Conservation (phyloP, 2,329 filamentous ascomycete genomes). For the Xylaria sp. region DNA sequence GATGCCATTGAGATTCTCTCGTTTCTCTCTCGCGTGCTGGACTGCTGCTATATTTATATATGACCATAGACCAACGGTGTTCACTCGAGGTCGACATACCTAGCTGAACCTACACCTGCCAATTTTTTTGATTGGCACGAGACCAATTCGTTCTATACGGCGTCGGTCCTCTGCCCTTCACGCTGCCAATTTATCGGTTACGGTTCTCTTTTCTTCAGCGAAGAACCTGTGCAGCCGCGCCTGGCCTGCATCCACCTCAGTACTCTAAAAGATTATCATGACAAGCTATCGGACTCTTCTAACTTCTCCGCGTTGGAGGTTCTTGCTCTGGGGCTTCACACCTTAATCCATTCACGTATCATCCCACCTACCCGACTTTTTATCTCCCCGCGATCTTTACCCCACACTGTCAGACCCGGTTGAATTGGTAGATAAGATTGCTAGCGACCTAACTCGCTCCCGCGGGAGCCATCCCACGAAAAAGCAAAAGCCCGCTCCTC, state of each 20-base stretch:
- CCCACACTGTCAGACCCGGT: constrained; percentile 47
- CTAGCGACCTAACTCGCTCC: constrained; percentile 44
- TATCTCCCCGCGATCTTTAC: constrained; percentile 49
- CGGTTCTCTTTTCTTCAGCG: constrained; percentile 38
- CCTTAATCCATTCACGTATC: constrained; percentile 51
- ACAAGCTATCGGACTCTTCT: constrained; percentile 56
- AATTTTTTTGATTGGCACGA: constrained; percentile 23
- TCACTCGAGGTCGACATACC: constrained; percentile 32
- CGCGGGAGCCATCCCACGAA: constrained; percentile 45
- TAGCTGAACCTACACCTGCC: constrained; percentile 27
- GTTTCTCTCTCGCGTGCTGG: constrained; percentile 34
- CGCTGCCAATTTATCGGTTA: constrained; percentile 29
- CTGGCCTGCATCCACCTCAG: constrained; percentile 45
- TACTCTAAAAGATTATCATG: constrained; percentile 57
- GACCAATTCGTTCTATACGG: constrained; percentile 28
- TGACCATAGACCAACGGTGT: constrained; percentile 32
- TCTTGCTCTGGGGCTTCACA: constrained; percentile 57
- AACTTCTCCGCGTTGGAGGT: constrained; percentile 59
- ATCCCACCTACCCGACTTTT: constrained; percentile 40
- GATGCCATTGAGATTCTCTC: constrained; percentile 36
- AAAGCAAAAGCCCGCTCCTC: constrained; percentile 32
- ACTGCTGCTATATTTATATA: constrained; percentile 33
- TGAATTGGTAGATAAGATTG: constrained; percentile 47
- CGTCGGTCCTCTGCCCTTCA: constrained; percentile 25
- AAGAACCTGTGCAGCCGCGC: constrained; percentile 48